Percentiles rank a stretch among this genome's conserved stretches.
These are phyloP conservation scores for Phoma herbarum DNA, from an alignment of 2,329 filamentous ascomycete genomes.

Conservation along the genomic window DNA sequence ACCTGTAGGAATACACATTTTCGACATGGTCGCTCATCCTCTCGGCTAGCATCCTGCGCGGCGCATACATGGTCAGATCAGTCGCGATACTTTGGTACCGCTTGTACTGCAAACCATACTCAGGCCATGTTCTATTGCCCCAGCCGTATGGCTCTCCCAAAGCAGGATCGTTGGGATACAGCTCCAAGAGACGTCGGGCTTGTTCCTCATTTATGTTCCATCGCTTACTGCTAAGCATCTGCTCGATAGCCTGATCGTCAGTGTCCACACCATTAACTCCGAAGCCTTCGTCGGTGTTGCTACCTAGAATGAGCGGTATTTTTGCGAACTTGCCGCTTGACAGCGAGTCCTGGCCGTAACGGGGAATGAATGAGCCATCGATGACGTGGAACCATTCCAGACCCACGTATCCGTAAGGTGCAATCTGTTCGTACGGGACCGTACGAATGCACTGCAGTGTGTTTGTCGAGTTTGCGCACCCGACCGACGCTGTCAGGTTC, in stretches of 20 bases:
- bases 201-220: conserved; percentile 37
- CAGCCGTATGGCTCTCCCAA: conserved; percentile 55
- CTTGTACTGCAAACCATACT: conserved; percentile 41
- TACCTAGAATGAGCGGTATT: conserved; percentile 69
- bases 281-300: conserved; percentile 72
- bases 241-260: conserved; percentile 46
- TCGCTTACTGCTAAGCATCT: conserved; percentile 45
- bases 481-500: conserved; percentile 38
- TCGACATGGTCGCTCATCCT: conserved; percentile 34
- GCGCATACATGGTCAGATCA: conserved; percentile 43
- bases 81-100: conserved; percentile 41
- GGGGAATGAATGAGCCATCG: conserved; percentile 38
- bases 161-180: conserved; percentile 53
- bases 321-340: conserved; percentile 65
- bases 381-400: conserved; percentile 45
- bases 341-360: conserved; percentile 46
- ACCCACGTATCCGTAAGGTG: conserved; percentile 38
- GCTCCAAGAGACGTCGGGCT: conserved; percentile 31
- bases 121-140: conserved; percentile 43
- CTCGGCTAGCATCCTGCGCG: conserved; percentile 34
- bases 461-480: conserved; percentile 33
- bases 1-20: conserved; percentile 41
- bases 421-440: conserved; percentile 39
- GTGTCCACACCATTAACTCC: conserved; percentile 61
- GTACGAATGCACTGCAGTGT: conserved; percentile 41